Evolutionary conservation across 805 yeast genomes (phyloP).

Genomic region (Candida corydali): DNA sequence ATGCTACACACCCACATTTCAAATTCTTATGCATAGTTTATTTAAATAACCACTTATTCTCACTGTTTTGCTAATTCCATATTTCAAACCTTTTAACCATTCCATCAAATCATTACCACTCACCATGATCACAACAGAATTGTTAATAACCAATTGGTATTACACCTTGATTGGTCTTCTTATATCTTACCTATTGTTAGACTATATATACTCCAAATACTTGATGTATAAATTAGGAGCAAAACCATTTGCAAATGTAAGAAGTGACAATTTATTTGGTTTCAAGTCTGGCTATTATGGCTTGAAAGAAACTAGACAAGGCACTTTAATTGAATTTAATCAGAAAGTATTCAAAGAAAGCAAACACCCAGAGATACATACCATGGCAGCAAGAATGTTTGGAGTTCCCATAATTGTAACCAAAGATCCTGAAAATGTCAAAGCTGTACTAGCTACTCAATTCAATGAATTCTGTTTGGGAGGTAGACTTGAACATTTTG

Average conservation of each 20-base stretch:
- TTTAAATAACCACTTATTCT: no score
- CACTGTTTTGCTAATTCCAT: no score
- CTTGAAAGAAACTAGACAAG: constrained; percentile 10
- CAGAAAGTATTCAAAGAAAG: constrained; percentile 10
- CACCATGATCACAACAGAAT: neutral
- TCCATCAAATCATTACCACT: no score
- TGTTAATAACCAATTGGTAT: constrained; percentile 5
- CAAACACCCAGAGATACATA: constrained; percentile 6
- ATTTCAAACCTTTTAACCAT: no score
- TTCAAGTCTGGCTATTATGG: constrained; percentile 13
- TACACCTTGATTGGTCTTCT: neutral
- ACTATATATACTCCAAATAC: constrained; percentile 1
- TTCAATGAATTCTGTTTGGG: constrained; percentile 34
- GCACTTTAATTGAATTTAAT: constrained; percentile 12
- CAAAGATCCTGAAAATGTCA: constrained; percentile 32
- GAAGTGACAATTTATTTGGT: constrained; percentile 17
- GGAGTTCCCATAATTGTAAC: constrained; percentile 21
- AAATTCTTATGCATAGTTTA: no score
- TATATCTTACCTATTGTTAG: neutral
- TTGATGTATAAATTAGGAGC: constrained; percentile 14
- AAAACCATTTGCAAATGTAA: constrained; percentile 8
- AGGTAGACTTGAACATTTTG: constrained; percentile 23
- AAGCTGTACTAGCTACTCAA: constrained; percentile 32
- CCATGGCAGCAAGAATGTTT: constrained; percentile 2
- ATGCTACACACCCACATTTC: no score